Evolutionary conservation across 139 green algal species (phyloP), one percentile per base, ranked within the genome.

Genomic region (Micromonas commoda): DNA sequence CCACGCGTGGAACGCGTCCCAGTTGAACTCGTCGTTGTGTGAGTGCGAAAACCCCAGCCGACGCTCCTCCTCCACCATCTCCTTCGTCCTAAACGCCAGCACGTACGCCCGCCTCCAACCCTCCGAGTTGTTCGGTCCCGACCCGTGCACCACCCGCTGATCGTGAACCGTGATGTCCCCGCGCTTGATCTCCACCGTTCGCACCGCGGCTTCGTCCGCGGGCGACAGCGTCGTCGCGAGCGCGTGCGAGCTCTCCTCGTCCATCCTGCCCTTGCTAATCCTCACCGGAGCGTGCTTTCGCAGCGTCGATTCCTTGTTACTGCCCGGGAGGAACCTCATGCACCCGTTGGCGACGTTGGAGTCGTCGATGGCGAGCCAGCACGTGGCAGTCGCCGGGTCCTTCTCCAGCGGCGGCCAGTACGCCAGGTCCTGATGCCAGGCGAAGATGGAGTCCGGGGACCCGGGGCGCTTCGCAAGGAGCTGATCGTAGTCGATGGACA

Each of bases 81-180:
- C 74, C 0, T 66, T 28, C 64, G 81, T 86, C 2, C 88, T 64
- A 80, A 85, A 89, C 51, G 84, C 87, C 2, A 91, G 37, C 13
- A 91, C 85, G 65, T 91, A 89, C 21, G 83, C 85, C 13, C 84
- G 82, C 5, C 85, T 70, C 87, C 85, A 89, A 0, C 61, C 61
- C 13, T 57, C 5, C 2, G 68, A 83, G 26, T 66, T 64, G 74
- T 92, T 92, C 54, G 87, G 83, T 1, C 82, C 85, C 51, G 63
- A 83, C 68, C 85, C 81, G 35, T 91, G 86, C 6, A 87, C 54
- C 2, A 88, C 82, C 13, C 82, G 69, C 77, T 92, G 87, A 64
- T 89, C 77, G 65, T 92, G 88, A 28, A 92, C 87, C 0, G 85
- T 90, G 31, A 91, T 76, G 73, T 89, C 85, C 20, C 88, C 86